phyloP scores from a whole-genome alignment of 371 early-diverging fungal genomes.

The Apophysomyces variabilis region DNA sequence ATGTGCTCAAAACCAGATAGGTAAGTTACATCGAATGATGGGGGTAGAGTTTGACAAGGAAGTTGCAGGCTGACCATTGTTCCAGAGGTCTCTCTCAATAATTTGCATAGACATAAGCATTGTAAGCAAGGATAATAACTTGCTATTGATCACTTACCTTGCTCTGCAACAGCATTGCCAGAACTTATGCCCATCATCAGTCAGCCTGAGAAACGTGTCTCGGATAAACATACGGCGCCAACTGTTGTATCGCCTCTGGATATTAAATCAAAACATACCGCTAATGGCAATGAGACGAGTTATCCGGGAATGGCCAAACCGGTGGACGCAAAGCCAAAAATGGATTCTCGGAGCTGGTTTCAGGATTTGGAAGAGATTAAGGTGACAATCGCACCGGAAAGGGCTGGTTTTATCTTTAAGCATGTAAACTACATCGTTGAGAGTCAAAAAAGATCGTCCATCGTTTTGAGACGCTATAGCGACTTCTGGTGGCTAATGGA shows the following conservation, averaged over 20 bases:
- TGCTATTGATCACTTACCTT: background rate
- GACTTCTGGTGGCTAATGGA: conserved; percentile 87
- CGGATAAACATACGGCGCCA: background rate
- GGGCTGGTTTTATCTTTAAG: conserved; percentile 80
- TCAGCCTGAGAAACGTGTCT: background rate
- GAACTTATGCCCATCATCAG: background rate
- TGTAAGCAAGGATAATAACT: background rate
- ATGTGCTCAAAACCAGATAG: conserved; percentile 81
- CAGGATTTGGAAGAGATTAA: conserved; percentile 48
- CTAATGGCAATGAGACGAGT: background rate
- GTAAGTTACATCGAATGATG: conserved; percentile 29
- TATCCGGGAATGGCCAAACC: conserved; percentile 12
- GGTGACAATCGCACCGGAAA: conserved; percentile 67
- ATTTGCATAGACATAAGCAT: background rate
- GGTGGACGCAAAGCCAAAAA: background rate
- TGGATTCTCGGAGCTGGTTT: conserved; percentile 38
- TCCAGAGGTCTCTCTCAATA: background rate
- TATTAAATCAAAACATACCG: background rate
- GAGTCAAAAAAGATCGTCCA: conserved; percentile 63
- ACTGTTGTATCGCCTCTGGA: background rate
- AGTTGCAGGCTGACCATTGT: background rate
- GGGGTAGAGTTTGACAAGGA: background rate
- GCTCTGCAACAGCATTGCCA: background rate
- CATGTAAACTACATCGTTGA: conserved; percentile 80
- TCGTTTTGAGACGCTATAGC: conserved; percentile 79